Conservation (phyloP, 2,329 filamentous ascomycete species). For the Fusarium liriodendri region DNA sequence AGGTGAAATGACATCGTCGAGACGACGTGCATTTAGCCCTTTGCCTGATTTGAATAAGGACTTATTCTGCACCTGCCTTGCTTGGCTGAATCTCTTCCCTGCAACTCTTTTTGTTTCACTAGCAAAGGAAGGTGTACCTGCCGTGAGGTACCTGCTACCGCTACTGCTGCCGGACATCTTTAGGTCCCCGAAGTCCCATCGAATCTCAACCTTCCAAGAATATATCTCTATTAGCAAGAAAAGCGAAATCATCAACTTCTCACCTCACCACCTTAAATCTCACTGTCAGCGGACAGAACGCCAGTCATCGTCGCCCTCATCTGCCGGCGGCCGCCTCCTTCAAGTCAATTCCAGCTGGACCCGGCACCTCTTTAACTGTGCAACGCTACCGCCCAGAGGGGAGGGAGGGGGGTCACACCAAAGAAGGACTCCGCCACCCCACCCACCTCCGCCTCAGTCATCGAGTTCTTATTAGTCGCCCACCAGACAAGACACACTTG, state of each 20-base stretch:
- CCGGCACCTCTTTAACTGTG: constrained; percentile 7
- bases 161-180: neutral
- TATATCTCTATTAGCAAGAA: neutral
- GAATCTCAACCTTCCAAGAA: neutral
- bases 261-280: neutral
- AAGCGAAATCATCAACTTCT: neutral
- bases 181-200: neutral
- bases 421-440: constrained; percentile 36
- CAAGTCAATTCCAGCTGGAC: constrained; percentile 1
- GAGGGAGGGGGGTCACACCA: constrained; percentile 26
- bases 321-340: neutral
- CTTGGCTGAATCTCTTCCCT: constrained; percentile 18
- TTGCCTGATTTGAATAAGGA: constrained; percentile 31
- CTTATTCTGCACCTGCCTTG: constrained; percentile 14
- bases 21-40: neutral
- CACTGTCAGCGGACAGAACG: neutral
- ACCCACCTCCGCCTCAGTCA: constrained; percentile 33
- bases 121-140: constrained; percentile 15
- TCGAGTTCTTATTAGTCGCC: constrained; percentile 20
- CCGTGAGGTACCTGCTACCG: neutral
- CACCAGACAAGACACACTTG: neutral
- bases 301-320: neutral
- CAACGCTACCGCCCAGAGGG: constrained; percentile 4
- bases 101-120: constrained; percentile 33
- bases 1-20: neutral